phyloP scores from a whole-genome alignment of 2,329 filamentous ascomycete genomes.

The Phialophora expanda region DNA sequence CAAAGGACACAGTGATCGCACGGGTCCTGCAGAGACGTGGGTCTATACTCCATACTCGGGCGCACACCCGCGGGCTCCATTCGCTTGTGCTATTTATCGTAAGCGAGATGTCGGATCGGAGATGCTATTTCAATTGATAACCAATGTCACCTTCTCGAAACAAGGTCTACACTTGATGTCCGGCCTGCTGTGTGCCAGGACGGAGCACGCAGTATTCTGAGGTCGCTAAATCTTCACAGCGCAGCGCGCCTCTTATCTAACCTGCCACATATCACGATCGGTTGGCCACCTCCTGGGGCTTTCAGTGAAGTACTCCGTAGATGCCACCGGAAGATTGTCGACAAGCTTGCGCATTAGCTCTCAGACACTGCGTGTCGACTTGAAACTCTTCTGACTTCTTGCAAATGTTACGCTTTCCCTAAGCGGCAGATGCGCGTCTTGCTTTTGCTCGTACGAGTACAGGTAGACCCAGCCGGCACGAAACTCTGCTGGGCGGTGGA shows the following conservation, averaged over 20 bases:
- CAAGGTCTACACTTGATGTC: background rate
- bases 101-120: conserved; percentile 1
- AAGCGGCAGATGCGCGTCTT: background rate
- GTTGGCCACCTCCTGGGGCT: background rate
- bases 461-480: background rate
- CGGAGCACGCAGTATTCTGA: too few species aligned
- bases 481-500: background rate
- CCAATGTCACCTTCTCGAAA: conserved; percentile 11
- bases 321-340: background rate
- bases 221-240: too few species aligned
- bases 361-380: background rate
- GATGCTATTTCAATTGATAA: background rate
- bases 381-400: background rate
- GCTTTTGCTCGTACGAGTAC: background rate
- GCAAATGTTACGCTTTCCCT: background rate
- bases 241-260: background rate
- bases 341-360: background rate
- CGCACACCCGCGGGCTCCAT: background rate
- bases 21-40: background rate
- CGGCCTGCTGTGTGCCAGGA: background rate
- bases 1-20: background rate
- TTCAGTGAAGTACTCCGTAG: too few species aligned
- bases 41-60: background rate
- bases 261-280: too few species aligned
- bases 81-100: background rate